Conservation (phyloP, 1,139 yeast species). For the Yamadazyma epiphylla region DNA sequence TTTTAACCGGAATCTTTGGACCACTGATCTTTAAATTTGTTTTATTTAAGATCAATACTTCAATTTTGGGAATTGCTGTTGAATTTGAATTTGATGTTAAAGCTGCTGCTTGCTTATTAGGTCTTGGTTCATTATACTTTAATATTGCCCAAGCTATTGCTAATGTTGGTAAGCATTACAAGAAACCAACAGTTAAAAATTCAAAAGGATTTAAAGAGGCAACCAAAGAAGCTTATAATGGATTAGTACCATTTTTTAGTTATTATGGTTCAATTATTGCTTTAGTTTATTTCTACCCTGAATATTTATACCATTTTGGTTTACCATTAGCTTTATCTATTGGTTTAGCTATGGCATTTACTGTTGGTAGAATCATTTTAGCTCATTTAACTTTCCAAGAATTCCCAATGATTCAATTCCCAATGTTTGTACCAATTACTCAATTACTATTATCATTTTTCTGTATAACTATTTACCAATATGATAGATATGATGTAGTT, state of each 20-base stretch:
- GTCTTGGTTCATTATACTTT: conserved; percentile 57
- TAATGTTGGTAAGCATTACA: conserved; percentile 60
- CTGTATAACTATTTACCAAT: conserved; percentile 35
- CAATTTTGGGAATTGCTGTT: conserved; percentile 24
- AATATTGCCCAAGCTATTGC: conserved; percentile 70
- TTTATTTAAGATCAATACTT: conserved; percentile 30
- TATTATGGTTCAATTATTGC: conserved; percentile 56
- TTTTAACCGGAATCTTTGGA: conserved; percentile 66
- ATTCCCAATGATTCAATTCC: conserved; percentile 71
- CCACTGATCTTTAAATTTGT: conserved; percentile 60
- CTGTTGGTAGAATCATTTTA: conserved; percentile 84
- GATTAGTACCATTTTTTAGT: conserved; percentile 65
- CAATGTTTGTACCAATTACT: conserved; percentile 61
- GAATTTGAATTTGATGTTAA: conserved; percentile 29
- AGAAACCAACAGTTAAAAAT: conserved; percentile 14
- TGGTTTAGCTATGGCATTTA: conserved; percentile 76
- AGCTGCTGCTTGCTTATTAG: conserved; percentile 45
- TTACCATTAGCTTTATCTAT: conserved; percentile 64
- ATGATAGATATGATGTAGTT: conserved; percentile 35
- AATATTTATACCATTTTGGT: conserved; percentile 44
- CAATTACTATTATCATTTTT: conserved; percentile 49
- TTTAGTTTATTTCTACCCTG: conserved; percentile 46
- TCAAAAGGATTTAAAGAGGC: conserved; percentile 20
- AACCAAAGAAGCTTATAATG: conserved; percentile 49
- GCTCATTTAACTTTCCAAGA: conserved; percentile 80